Percentiles rank a stretch among this genome's conserved stretches.
These are phyloP conservation scores for Wickerhamomyces canadensis DNA, from an alignment of 805 yeast species.

Conservation along the genomic window DNA sequence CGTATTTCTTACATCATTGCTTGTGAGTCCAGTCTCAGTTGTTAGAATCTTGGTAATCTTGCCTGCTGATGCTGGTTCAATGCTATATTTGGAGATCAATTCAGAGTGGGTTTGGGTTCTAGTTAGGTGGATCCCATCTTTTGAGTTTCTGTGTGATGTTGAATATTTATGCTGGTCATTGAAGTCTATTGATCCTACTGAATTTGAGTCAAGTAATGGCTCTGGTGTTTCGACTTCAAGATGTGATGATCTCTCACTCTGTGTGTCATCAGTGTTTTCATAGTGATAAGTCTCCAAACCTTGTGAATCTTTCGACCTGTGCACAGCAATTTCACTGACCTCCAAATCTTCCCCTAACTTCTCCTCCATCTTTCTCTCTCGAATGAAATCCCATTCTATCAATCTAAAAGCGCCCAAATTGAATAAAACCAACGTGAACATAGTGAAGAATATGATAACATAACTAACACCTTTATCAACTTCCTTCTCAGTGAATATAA, in stretches of 20 bases:
- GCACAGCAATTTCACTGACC: too few species aligned
- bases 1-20: slow-evolving; percentile 9
- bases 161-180: too few species aligned
- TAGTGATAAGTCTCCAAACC: too few species aligned
- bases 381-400: slow-evolving; percentile 60
- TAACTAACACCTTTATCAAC: slow-evolving; percentile 75
- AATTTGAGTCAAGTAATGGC: too few species aligned
- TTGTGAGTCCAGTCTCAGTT: slow-evolving; percentile 15
- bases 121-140: too few species aligned
- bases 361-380: slow-evolving; percentile 12
- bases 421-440: slow-evolving; percentile 63
- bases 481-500: slow-evolving; percentile 45
- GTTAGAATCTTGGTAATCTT: slow-evolving; percentile 11
- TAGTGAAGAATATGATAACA: slow-evolving; percentile 63
- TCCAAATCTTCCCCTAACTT: not conserved
- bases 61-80: too few species aligned
- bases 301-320: too few species aligned
- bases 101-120: slow-evolving; percentile 35
- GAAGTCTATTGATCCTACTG: too few species aligned
- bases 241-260: too few species aligned
- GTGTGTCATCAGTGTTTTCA: not conserved
- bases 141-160: too few species aligned
- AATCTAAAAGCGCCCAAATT: slow-evolving; percentile 67
- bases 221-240: too few species aligned
- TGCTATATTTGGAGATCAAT: slow-evolving; percentile 39